phyloP scores from a whole-genome alignment of 2,329 filamentous ascomycete species.

The Clarireedia monteithiana region DNA sequence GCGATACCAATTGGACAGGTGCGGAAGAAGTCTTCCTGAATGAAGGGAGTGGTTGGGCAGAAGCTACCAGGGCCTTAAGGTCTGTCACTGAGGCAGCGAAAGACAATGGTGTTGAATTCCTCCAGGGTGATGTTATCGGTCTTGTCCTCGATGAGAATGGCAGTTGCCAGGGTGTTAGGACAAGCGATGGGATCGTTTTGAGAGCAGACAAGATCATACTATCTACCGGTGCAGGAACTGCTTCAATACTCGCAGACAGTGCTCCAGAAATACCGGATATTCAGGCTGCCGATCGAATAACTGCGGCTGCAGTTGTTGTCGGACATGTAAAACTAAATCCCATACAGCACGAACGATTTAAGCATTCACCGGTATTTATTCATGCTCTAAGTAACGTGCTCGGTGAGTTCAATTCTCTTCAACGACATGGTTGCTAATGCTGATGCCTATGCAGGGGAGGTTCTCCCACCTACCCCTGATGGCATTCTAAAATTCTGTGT shows the following conservation, averaged over 20 bases:
- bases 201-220: constrained; percentile 46
- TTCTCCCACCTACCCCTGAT: constrained; percentile 39
- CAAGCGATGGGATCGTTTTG: constrained; percentile 38
- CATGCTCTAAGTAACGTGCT: constrained; percentile 36
- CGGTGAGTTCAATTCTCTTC: constrained; percentile 27
- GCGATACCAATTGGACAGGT: constrained; percentile 30
- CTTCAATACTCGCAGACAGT: constrained; percentile 43
- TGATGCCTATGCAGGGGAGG: constrained; percentile 13
- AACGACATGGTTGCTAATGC: neutral
- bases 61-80: constrained; percentile 39
- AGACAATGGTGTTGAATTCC: constrained; percentile 37
- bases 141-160: constrained; percentile 41
- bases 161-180: constrained; percentile 41
- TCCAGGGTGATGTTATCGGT: constrained; percentile 35
- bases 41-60: constrained; percentile 44
- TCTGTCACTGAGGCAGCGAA: constrained; percentile 37
- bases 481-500: constrained; percentile 55
- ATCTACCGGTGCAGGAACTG: constrained; percentile 50
- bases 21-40: constrained; percentile 40
- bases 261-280: constrained; percentile 41
- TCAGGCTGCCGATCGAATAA: constrained; percentile 44
- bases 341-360: constrained; percentile 40
- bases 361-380: constrained; percentile 46
- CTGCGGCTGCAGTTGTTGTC: constrained; percentile 48
- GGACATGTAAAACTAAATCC: constrained; percentile 39